phyloP scores from a whole-genome alignment of 352 stramenopile genomes.

The Pythium aristosporum region DNA sequence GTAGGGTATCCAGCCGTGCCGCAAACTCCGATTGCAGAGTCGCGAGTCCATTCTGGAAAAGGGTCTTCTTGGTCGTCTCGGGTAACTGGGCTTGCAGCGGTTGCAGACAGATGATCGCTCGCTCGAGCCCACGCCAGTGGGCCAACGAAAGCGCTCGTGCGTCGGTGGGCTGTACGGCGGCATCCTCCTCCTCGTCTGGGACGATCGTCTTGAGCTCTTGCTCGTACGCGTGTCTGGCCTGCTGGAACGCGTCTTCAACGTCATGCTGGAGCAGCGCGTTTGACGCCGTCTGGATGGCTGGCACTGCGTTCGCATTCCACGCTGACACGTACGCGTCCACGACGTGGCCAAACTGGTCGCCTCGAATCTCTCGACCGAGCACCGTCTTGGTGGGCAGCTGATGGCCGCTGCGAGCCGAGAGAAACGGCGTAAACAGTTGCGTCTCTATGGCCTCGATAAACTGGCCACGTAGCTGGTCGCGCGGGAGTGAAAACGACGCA shows the following conservation, averaged over 20 bases:
- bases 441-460: conserved; percentile 60
- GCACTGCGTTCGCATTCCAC: conserved; percentile 40
- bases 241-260: conserved; percentile 33
- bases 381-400: conserved; percentile 46
- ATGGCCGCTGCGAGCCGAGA: conserved; percentile 34
- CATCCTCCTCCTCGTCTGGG: background rate
- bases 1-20: conserved; percentile 8
- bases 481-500: conserved; percentile 10
- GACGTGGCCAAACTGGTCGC: conserved; percentile 39
- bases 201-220: conserved; percentile 7
- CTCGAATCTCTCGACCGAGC: conserved; percentile 36
- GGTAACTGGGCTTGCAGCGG: conserved; percentile 9
- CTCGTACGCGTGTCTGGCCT: conserved; percentile 31
- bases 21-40: conserved; percentile 27
- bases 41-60: conserved; percentile 31
- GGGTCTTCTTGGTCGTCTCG: conserved; percentile 30
- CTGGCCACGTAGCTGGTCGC: conserved; percentile 41
- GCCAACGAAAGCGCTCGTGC: background rate
- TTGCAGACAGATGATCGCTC: conserved; percentile 7
- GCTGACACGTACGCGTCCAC: conserved; percentile 44
- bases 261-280: conserved; percentile 44
- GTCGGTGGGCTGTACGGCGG: background rate
- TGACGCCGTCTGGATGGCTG: conserved; percentile 44
- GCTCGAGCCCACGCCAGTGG: conserved; percentile 16
- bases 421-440: conserved; percentile 37